A percentile compares a stretch with the other conserved stretches of the same genome.
Conservation (phyloP, 1,139 yeast genomes). For the Taphrina pruni region DNA sequence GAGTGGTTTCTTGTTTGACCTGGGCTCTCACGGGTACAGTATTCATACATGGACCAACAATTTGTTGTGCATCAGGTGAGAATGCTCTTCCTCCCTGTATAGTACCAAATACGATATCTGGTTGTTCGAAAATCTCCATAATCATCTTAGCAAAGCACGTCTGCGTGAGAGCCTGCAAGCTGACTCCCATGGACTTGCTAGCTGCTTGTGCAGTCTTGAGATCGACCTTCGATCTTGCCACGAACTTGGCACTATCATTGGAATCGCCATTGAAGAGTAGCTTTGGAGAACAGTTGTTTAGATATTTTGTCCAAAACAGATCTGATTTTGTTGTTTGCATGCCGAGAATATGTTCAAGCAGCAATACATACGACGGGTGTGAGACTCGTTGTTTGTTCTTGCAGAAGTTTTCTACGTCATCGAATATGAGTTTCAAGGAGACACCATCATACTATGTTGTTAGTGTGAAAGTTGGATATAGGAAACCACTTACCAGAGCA, state of each 20-base stretch:
- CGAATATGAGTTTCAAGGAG: slow-evolving; percentile 11
- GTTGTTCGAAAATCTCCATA: slow-evolving; percentile 28
- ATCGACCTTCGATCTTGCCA: slow-evolving; percentile 14
- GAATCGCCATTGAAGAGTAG: background rate
- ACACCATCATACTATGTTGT: slow-evolving; percentile 23
- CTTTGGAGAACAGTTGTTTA: slow-evolving; percentile 9
- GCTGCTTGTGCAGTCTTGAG: background rate
- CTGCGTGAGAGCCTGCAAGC: slow-evolving; percentile 46
- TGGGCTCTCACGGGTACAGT: slow-evolving; percentile 44
- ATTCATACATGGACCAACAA: slow-evolving; percentile 47
- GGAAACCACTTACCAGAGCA: slow-evolving; percentile 37
- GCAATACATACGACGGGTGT: slow-evolving; percentile 20
- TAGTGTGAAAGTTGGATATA: background rate
- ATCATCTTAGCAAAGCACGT: slow-evolving; percentile 45
- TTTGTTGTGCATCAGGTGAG: slow-evolving; percentile 43
- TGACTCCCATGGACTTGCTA: slow-evolving; percentile 39
- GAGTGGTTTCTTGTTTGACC: slow-evolving; percentile 22
- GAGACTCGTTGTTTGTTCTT: background rate
- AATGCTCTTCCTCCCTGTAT: slow-evolving; percentile 45
- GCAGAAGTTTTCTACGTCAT: slow-evolving; percentile 12
- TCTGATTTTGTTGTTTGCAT: slow-evolving; percentile 14
- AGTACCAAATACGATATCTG: slow-evolving; percentile 45
- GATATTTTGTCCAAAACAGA: slow-evolving; percentile 5
- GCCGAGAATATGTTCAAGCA: slow-evolving; percentile 22
- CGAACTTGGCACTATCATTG: slow-evolving; percentile 1